Base-by-base conservation (phyloP, 1,284 basidiomycete species). In the Apiotrichum mycotoxinovorans region DNA sequence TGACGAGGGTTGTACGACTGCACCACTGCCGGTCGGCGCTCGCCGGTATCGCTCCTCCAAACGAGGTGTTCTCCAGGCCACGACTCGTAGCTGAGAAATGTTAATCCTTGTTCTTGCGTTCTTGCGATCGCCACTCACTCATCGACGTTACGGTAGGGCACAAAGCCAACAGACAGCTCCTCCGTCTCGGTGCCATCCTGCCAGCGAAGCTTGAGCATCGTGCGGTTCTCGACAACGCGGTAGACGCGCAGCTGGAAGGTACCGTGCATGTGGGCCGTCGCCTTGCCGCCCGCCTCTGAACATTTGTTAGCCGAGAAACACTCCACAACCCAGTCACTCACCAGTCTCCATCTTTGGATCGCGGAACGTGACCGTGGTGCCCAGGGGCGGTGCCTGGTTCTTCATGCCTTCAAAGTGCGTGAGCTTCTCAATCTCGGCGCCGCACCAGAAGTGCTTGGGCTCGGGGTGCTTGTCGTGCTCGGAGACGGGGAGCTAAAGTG, bases 51-150 rank as follows among this genome's bases (percentile, higher is more conserved):
- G 40, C 81, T 84, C 67, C 87, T 87, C 86, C 88, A 93, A n/a
- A 91, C 68, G 12, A 94, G 86, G 74, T 90, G 86, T 66, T 96
- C 91, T 27, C 93, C 92, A 4, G 92, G 92, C 90, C 90, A 73
- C 12, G 66, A 56, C 53, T 71, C 70, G 52, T 73, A 71, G 40
- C 52, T 60, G 27, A 30, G 12, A 3, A n/a, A 18, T n/a, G 54
- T 60, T 25, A 60, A 54, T 35, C 8, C 10, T 2, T 4, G 1
- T 1, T 4, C 2, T 47, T 9, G 38, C n/a, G 30, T 12, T 30
- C 30, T 30, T 30, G 43, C 5, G 12, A 27, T 26, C 3, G 25
- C 7, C 11, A 66, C 71, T 64, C 65, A 75, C 65, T 80, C 79
- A 54, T 80, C 79, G 23, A 80, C 64, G 34, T 76, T 71, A 47